These are phyloP conservation scores for Pholiota molesta DNA, from an alignment of 768 basidiomycete genomes.

Conservation along the genomic window DNA sequence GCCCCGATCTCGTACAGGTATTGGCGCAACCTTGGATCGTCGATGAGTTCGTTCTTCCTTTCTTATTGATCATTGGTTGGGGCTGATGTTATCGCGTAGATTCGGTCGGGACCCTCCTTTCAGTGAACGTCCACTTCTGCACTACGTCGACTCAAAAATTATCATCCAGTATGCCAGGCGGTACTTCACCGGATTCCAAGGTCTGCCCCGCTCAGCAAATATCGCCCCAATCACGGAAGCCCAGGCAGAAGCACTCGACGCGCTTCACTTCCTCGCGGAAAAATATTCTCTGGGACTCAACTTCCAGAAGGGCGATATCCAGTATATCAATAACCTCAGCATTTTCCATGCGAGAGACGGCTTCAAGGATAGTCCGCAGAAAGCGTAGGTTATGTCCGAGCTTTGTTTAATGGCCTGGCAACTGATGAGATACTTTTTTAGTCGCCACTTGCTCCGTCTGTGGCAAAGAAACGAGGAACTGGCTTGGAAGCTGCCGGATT, in stretches of 20 bases:
- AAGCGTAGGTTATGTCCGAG: slow-evolving; percentile 34
- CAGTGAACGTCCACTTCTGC: slow-evolving; percentile 41
- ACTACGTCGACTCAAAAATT: slow-evolving; percentile 39
- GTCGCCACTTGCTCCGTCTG: slow-evolving; percentile 41
- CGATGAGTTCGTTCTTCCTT: slow-evolving; percentile 34
- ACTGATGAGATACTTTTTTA: slow-evolving; percentile 9
- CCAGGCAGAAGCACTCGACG: slow-evolving; percentile 51
- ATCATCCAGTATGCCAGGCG: slow-evolving; percentile 51
- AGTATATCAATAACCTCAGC: slow-evolving; percentile 51
- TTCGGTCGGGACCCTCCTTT: slow-evolving; percentile 41
- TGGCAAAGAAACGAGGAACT: slow-evolving; percentile 43
- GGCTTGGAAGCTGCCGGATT: slow-evolving; percentile 40
- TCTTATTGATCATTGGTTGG: background rate
- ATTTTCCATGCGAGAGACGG: slow-evolving; percentile 50
- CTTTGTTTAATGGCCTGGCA: background rate
- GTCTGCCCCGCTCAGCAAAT: slow-evolving; percentile 34
- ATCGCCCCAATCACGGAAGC: slow-evolving; percentile 52
- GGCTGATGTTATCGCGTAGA: slow-evolving; percentile 22
- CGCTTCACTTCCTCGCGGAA: slow-evolving; percentile 47
- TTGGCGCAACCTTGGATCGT: slow-evolving; percentile 46
- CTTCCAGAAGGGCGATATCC: slow-evolving; percentile 52
- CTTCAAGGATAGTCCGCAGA: slow-evolving; percentile 39
- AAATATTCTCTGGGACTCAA: slow-evolving; percentile 46
- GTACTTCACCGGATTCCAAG: slow-evolving; percentile 44
- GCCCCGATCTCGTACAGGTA: slow-evolving; percentile 46